Evolutionary conservation across 306 rosid species (phyloP).

Genomic region (Echinosophora koreensis): DNA sequence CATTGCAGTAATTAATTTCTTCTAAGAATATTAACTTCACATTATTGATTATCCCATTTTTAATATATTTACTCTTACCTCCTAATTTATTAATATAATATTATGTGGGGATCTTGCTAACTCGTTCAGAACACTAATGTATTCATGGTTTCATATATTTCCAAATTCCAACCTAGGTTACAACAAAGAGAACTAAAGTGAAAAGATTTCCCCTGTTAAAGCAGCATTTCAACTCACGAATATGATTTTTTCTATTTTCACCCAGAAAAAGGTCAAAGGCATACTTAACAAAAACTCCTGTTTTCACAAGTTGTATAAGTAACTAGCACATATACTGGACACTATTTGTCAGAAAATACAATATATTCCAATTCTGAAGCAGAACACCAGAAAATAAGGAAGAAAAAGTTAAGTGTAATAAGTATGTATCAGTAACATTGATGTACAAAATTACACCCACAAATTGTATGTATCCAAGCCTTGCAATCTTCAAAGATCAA

Average conservation of each 20-base stretch:
- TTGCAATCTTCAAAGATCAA: conserved; percentile 27
- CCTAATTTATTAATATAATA: not conserved
- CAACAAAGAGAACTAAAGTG: no score
- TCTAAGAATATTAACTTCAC: not conserved
- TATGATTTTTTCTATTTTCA: no score
- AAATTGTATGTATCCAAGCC: conserved; percentile 7
- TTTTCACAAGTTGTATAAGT: conserved; percentile 2
- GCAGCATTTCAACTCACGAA: no score
- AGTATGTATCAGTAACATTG: conserved; percentile 33
- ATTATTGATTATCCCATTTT: not conserved
- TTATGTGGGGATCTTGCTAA: not conserved
- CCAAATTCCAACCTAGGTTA: no score
- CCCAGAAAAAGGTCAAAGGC: not conserved
- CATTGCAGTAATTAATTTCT: no score
- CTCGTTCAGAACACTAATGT: not conserved
- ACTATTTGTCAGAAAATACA: conserved; percentile 49
- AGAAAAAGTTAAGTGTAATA: not conserved
- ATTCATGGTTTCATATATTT: no score
- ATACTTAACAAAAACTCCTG: not conserved
- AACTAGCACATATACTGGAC: conserved; percentile 1
- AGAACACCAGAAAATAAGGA: not conserved
- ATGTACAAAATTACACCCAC: conserved; percentile 56
- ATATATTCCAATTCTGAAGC: conserved; percentile 33
- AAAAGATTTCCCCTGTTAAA: no score
- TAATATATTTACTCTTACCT: not conserved